Conservation (phyloP, 169 alveolate species). For the Eimeria praecox region DNA sequence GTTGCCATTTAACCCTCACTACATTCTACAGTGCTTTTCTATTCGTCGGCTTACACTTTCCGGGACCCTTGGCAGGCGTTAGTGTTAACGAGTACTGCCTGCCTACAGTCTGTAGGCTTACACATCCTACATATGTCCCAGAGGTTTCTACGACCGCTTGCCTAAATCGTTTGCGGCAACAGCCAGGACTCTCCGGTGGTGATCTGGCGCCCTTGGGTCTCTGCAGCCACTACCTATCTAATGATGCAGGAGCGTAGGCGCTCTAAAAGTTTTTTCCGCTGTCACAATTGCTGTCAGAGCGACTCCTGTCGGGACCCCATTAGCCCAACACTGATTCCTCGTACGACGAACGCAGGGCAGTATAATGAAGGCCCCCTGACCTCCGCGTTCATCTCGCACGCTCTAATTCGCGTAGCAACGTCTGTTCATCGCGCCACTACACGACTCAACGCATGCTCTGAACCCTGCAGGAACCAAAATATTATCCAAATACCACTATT, state of each 20-base stretch:
- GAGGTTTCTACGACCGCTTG: slow-evolving; percentile 73
- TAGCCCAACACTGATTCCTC: not conserved
- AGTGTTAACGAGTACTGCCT: too few species aligned
- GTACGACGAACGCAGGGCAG: not conserved
- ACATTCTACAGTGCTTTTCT: too few species aligned
- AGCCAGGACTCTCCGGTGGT: slow-evolving; percentile 64
- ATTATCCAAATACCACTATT: not conserved
- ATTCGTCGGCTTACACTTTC: too few species aligned
- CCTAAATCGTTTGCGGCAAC: not conserved
- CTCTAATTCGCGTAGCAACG: slow-evolving; percentile 35
- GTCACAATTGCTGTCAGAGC: not conserved
- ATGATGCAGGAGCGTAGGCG: slow-evolving; percentile 74
- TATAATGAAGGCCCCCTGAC: not conserved
- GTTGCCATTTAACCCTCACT: too few species aligned
- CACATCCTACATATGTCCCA: too few species aligned
- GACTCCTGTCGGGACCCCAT: slow-evolving; percentile 4
- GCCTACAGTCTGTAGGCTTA: too few species aligned
- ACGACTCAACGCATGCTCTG: slow-evolving; percentile 70
- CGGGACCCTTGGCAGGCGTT: too few species aligned
- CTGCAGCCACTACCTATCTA: slow-evolving; percentile 51
- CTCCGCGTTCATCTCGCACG: not conserved
- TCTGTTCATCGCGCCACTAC: not conserved
- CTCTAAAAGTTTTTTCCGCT: not conserved
- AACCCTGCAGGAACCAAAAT: too few species aligned
- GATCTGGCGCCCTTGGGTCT: slow-evolving; percentile 46